phyloP scores from a whole-genome alignment of 208 protist species.

The Sergeia podlipaevii region DNA sequence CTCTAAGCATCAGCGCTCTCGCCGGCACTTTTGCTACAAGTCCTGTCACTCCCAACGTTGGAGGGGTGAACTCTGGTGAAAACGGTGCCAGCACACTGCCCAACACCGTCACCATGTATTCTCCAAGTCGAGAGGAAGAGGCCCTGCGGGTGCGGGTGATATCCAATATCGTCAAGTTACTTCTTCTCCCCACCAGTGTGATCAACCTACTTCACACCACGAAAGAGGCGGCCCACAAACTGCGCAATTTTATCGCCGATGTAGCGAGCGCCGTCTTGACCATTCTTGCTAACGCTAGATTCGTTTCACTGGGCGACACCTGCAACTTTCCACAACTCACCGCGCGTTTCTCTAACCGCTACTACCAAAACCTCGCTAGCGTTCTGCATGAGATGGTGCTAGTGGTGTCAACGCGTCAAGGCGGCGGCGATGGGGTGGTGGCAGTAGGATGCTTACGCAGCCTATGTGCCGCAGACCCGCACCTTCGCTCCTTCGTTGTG shows the following conservation, averaged over 20 bases:
- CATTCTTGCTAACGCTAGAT: slow-evolving; percentile 28
- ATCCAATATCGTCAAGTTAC: slow-evolving; percentile 77
- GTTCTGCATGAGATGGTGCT: slow-evolving; percentile 49
- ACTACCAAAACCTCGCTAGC: slow-evolving; percentile 46
- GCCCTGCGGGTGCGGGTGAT: slow-evolving; percentile 52
- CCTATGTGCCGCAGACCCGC: slow-evolving; percentile 54
- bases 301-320: slow-evolving; percentile 11
- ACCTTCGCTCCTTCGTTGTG: slow-evolving; percentile 58
- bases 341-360: slow-evolving; percentile 65
- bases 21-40: no score
- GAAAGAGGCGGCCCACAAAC: slow-evolving; percentile 21
- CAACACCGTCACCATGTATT: slow-evolving; percentile 18
- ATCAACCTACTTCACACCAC: slow-evolving; percentile 25
- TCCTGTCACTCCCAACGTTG: no score
- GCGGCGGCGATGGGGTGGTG: slow-evolving; percentile 14
- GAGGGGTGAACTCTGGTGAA: no score
- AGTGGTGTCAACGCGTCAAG: background rate
- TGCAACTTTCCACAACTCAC: background rate
- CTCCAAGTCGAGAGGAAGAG: slow-evolving; percentile 66
- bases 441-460: slow-evolving; percentile 66
- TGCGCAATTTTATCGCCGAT: slow-evolving; percentile 32
- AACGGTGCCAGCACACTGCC: no score
- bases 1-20: no score
- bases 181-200: slow-evolving; percentile 72
- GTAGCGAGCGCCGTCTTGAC: slow-evolving; percentile 28